Base-by-base conservation (phyloP, 2,329 filamentous ascomycete species). In the Mariannaea sp. region DNA sequence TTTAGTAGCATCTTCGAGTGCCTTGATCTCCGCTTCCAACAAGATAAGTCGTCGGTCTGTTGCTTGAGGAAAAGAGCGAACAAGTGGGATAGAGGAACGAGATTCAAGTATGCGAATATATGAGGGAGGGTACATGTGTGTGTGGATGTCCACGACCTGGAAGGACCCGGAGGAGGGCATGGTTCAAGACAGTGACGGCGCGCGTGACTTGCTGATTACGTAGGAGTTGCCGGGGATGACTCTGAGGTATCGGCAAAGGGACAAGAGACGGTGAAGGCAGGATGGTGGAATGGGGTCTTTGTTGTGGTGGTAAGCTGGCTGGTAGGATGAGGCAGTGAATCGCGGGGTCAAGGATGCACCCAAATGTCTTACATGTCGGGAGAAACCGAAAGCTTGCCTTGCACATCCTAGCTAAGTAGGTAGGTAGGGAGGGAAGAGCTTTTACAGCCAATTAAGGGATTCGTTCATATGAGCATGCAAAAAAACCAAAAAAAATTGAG, bases 61-160 rank as follows among this genome's bases (percentile, higher is more conserved):
- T 19, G 74, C 61, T 38, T 75, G 81, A 53, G 77, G 77, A 63
- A 90, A 90, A 14, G 78, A 80, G 53, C 87, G 82, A 53, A 92
- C 84, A 54, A 92, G 83, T 27, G 89, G 89, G 56, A 92, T 89
- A 17, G 76, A 77, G 40, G 74, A 68, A 48, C 85, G 79, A 12
- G 80, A 78, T 67, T 82, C 77, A 53, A 87, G 81, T 53, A 87
- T 80, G 55, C 76, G 67, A 64, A 87, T 77, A 65, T 87, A 87
- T 19, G 78, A 80, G 4, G 84, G 83, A 13, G 85, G 83, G 69
- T 87, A 88, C 80, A 88, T 85, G 71, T 88, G 84, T 2, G 84
- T 87, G 77, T 88, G 85, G 67, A 87, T 80, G 71, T 88, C 85
- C 51, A 87, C 85, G 45, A 87, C 75, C 32, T 71, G 63, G 44